Base-by-base conservation (phyloP, 2,329 filamentous ascomycete genomes). In the Ophiostoma montium region DNA sequence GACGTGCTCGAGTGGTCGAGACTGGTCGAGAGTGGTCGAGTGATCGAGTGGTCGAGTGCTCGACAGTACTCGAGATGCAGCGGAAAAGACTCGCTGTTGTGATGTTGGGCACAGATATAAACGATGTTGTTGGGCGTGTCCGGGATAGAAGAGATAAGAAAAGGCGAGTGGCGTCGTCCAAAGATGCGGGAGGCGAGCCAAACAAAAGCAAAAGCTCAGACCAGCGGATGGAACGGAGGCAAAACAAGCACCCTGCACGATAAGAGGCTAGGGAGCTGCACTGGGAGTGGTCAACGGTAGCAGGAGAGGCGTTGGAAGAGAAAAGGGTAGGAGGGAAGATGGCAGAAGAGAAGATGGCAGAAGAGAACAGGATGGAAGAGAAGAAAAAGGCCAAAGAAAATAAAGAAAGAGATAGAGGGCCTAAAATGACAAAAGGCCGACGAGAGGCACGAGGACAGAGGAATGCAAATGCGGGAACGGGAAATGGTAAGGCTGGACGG, bases 211-310 rank as follows among this genome's bases (percentile, higher is more conserved):
- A 9, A 32, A 49, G 48, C 41, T 35, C 48, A 46, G 48, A 35
- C 35, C 47, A 35, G 45, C 16, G 46, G 31, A 33, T 23, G 35
- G 45, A 50, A 50, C 48, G 36, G 42, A 46, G 42, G 42, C 43
- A 46, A 46, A 41, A 46, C 43, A 46, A 31, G 23, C 41, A 45
- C 39, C 39, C 30, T 42, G 39, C 30, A 38, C 47, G 41, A 43
- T 35, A 21, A 38, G 19, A 19, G 27, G 21, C 16, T 18, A n/a
- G 44, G n/a, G 16, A 21, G 23, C 6, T 12, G 31, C 15, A 16
- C 21, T 31, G 15, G 39, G 4, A 31, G 35, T 16, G 36, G 19
- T 41, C 19, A 23, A 19, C n/a, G 39, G n/a, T 15, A n/a, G 15
- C 8, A 9, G 16, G 23, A 13, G 27, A 21, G 11, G 39, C 15